A percentile compares a stretch with the other conserved stretches of the same genome.
phyloP scores from a whole-genome alignment of 768 basidiomycete species.

The Hericium coralloides region DNA sequence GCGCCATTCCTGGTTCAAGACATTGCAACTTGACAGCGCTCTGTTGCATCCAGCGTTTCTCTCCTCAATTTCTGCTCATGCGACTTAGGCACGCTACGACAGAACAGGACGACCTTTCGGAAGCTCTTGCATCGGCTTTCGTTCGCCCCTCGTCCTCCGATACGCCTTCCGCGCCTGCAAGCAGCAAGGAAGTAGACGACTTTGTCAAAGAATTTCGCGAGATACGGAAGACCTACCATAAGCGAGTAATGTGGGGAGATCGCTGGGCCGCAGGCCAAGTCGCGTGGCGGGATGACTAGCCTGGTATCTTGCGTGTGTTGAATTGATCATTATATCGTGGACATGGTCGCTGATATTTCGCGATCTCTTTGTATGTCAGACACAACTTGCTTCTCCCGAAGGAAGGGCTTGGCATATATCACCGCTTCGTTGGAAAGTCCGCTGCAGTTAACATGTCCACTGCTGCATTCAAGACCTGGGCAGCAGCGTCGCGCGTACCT shows the following conservation, averaged over 20 bases:
- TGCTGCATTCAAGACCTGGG: too few relatives aligned
- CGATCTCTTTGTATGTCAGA: background rate
- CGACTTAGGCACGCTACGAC: conserved; percentile 83
- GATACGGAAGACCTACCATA: conserved; percentile 84
- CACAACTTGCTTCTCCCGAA: background rate
- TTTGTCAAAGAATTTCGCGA: conserved; percentile 89
- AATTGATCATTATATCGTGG: background rate
- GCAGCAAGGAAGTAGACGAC: conserved; percentile 61
- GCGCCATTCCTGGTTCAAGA: background rate
- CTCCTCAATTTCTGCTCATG: conserved; percentile 81
- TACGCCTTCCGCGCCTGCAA: conserved; percentile 8
- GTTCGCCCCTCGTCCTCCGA: conserved; percentile 40
- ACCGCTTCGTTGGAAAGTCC: background rate
- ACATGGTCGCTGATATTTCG: background rate
- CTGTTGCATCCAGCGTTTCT: conserved; percentile 50
- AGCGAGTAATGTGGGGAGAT: conserved; percentile 84
- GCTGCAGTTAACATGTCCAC: too few relatives aligned
- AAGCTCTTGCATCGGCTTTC: conserved; percentile 76
- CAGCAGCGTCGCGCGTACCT: too few relatives aligned
- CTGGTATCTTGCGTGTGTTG: background rate
- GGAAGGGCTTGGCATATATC: background rate
- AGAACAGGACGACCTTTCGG: conserved; percentile 85
- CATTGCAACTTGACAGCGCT: background rate
- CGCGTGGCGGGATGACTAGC: conserved; percentile 67
- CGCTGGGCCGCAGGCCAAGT: conserved; percentile 83